Base-by-base conservation (phyloP, 2,329 filamentous ascomycete species). In the Monilinia fructigena region DNA sequence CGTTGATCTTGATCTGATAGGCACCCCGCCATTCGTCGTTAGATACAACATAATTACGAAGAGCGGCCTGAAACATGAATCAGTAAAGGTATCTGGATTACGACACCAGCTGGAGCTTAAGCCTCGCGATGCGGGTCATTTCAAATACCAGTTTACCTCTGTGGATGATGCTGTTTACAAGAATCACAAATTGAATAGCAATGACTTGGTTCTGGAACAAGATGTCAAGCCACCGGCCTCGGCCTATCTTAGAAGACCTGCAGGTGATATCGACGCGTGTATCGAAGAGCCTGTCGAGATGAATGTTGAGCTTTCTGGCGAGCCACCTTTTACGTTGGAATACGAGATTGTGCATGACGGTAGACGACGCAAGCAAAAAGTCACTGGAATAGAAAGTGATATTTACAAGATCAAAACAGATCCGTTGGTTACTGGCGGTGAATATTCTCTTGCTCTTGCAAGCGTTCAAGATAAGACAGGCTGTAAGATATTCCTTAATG, bases 261-360 rank as follows among this genome's bases (percentile, higher is more conserved):
- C 82, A 26, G 80, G 82, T 48, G 79, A 79, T 28, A 82, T 87
- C 68, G 88, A 85, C 72, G 87, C 90, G 59, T 99, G 95, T 75
- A 89, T 98, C 65, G 92, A 95, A 68, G 89, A 96, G 66, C 83
- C 88, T 26, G 86, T 93, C 8, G 85, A 88, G 42, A 86, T 95
- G 38, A 86, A 92, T 66, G 86, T 97, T 50, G 79, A 83, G 62
- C 84, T 98, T 53, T 82, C 87, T 55, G 95, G 96, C 53, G 93
- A 98, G 73, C 84, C 88, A 23, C 95, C 96, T 0, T 98, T 94
- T 82, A 90, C 84, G 28, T 80, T 99, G 50, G 93, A 98, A 75
- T 99, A 96, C 80, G 95, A 98, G 77, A 81, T 97, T 52, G 86
- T 97, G 10, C 91, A 98, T 78, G 91, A 93, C 65, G 93, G 93